Evolutionary conservation across 331 rosid species (phyloP).

Genomic region (Cydonia oblonga): DNA sequence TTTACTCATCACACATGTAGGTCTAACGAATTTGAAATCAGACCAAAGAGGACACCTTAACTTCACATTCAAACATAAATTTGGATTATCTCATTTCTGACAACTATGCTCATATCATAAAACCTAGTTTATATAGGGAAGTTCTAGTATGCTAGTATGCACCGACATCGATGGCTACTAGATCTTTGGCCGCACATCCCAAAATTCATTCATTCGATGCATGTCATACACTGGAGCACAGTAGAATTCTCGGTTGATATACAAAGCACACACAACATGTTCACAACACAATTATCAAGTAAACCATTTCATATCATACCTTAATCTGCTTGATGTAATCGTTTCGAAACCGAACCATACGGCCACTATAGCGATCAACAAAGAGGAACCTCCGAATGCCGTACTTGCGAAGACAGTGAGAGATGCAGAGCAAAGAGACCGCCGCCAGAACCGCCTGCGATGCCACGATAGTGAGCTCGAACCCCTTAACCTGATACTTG

Average conservation of each 20-base stretch:
- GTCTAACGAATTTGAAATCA: not conserved
- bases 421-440: conserved; percentile 57
- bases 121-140: not conserved
- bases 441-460: conserved; percentile 75
- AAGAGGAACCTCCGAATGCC: conserved; percentile 67
- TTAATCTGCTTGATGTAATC: conserved; percentile 46
- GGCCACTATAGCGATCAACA: conserved; percentile 50
- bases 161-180: too few species aligned
- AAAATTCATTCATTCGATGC: not conserved
- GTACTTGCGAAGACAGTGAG: conserved; percentile 48
- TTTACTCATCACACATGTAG: not conserved
- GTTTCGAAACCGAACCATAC: conserved; percentile 31
- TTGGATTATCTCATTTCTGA: not conserved
- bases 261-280: not conserved
- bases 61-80: not conserved
- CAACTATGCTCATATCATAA: not conserved
- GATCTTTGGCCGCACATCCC: not conserved
- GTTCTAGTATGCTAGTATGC: too few species aligned
- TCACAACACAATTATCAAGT: not conserved
- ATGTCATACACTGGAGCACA: not conserved
- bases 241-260: not conserved
- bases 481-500: conserved; percentile 34
- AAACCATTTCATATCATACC: conserved; percentile 25
- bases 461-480: conserved; percentile 51
- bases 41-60: not conserved